A percentile compares a stretch with the other conserved stretches of the same genome.
Evolutionary conservation across 78 protist genomes (phyloP).

Genomic region (Creolimax fragrantissima): DNA sequence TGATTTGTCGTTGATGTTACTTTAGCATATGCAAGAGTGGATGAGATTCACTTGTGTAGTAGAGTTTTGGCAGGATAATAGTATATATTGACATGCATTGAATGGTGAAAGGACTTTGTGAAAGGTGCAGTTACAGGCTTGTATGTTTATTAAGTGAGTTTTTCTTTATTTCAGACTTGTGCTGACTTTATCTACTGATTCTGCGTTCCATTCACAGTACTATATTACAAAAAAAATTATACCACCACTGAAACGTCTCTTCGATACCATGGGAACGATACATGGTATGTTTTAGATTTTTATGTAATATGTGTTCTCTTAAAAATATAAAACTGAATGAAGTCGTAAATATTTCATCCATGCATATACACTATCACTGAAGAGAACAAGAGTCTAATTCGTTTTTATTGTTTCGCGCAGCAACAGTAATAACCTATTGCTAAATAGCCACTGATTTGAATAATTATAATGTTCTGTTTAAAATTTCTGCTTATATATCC

Average conservation of each 20-base stretch:
- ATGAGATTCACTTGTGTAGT: neutral
- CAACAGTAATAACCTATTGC: no score
- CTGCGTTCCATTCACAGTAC: neutral
- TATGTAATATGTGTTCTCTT: no score
- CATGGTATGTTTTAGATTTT: no score
- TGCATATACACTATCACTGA: no score
- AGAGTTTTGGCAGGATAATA: neutral
- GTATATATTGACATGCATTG: neutral
- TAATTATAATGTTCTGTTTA: no score
- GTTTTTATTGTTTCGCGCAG: no score
- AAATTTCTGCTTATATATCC: no score
- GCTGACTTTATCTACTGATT: no score
- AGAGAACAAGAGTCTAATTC: no score
- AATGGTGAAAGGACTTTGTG: neutral
- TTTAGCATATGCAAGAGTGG: neutral
- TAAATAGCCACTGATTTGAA: no score
- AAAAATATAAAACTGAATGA: no score
- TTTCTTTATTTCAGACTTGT: neutral
- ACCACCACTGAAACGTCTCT: slow-evolving; percentile 21
- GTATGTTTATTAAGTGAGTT: neutral
- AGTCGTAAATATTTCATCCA: no score
- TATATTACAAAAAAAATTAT: slow-evolving; percentile 1
- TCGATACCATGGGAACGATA: neutral
- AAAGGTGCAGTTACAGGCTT: neutral
- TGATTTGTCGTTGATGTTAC: neutral